Evolutionary conservation across 164 flowering plant species (phyloP).

Genomic region (Umbilicus rupestris): DNA sequence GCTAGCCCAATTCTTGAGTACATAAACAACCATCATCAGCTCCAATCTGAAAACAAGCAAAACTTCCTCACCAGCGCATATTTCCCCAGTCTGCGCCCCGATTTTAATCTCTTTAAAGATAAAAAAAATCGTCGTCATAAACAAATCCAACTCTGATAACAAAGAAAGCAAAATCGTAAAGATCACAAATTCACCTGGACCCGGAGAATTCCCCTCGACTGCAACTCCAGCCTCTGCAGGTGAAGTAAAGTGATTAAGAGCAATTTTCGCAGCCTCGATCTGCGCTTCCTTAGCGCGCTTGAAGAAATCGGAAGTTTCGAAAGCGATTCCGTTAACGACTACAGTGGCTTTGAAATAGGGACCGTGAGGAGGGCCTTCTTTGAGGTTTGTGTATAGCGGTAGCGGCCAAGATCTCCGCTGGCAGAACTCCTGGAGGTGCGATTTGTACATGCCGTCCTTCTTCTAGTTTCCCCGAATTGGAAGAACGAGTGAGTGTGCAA

Average conservation of each 20-base stretch:
- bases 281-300: constrained; percentile 38
- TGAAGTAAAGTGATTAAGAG: constrained; percentile 20
- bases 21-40: too few relatives aligned
- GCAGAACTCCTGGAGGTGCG: constrained; percentile 40
- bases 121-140: too few relatives aligned
- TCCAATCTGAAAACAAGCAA: too few relatives aligned
- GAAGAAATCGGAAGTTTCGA: constrained; percentile 10
- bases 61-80: too few relatives aligned
- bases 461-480: not conserved
- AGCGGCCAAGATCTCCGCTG: constrained; percentile 29
- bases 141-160: not conserved
- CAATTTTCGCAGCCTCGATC: constrained; percentile 40
- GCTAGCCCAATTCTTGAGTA: too few relatives aligned
- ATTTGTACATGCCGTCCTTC: constrained; percentile 26
- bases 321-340: constrained; percentile 24
- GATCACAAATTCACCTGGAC: not conserved
- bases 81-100: too few relatives aligned
- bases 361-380: constrained; percentile 32
- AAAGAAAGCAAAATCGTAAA: not conserved
- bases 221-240: too few relatives aligned
- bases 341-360: constrained; percentile 38
- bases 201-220: too few relatives aligned
- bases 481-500: too few relatives aligned
- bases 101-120: not conserved
- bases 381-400: constrained; percentile 27